Evolutionary conservation across 2,329 filamentous ascomycete genomes (phyloP), one percentile per base, ranked within the genome.

Genomic region (Cryphonectria naterciae): DNA sequence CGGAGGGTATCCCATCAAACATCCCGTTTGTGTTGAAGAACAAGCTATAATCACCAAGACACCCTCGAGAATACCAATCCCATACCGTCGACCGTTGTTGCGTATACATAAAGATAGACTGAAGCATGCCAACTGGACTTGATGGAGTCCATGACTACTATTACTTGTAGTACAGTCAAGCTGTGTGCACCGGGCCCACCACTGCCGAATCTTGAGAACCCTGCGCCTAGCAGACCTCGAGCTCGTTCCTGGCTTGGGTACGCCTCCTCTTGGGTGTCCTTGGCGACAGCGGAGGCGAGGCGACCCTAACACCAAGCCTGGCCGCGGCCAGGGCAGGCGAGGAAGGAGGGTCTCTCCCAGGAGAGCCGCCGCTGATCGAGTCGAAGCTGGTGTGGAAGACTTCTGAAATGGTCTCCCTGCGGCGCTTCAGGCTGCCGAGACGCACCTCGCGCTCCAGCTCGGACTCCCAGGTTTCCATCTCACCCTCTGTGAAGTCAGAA

Each of bases 401-500:
- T 64, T 83, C 80, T 4, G 77, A 75, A 3, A 83, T 75, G 4
- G 79, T 77, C 32, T 79, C 77, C 25, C 80, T 79, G 67, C 77
- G 77, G 64, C 80, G 78, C 74, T 84, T 81, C 10, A 77, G 72
- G 54, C 56, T 75, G 56, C 63, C 67, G 13, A 61, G 10, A 41
- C 64, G 69, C 52, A 71, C 39, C 41, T 72, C 70, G 17, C 72
- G 75, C 41, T 79, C 77, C 52, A 77, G 75, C 1, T 82, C 79
- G 6, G 79, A 77, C 67, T 84, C 81, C 80, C 83, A 87, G 1
- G 82, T 85, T 69, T 86, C 83, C 65, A 87, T 84, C 22, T 78
- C 76, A 1, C 72, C 77, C 54, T 73, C 69, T 35, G 37, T 65
- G 7, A 76, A 72, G 46, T 79, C 77, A 35, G 79, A 79, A 13